phyloP scores from a whole-genome alignment of 805 yeast species.

The Hanseniaspora nectarophila region DNA sequence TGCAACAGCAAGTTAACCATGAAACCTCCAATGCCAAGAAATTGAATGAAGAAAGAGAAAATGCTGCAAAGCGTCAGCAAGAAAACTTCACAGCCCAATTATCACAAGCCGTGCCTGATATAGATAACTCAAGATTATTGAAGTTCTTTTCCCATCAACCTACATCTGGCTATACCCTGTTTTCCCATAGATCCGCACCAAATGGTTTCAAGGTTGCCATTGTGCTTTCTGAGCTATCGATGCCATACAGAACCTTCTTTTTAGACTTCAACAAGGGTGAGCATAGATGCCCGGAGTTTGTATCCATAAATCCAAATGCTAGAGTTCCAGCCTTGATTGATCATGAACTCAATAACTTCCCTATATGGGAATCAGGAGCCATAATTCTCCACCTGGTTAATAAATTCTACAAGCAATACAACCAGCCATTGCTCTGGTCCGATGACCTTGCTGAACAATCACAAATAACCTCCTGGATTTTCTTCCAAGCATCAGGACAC shows the following conservation, averaged over 20 bases:
- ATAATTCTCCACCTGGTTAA: constrained; percentile 73
- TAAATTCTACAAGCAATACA: constrained; percentile 49
- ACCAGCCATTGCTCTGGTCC: constrained; percentile 66
- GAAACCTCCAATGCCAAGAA: constrained; percentile 11
- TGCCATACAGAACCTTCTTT: constrained; percentile 67
- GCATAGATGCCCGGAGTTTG: constrained; percentile 87
- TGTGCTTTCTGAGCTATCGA: constrained; percentile 68
- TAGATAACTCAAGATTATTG: constrained; percentile 47
- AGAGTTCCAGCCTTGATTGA: constrained; percentile 90
- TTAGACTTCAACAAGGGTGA: constrained; percentile 81
- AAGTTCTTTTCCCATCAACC: constrained; percentile 69
- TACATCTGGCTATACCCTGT: constrained; percentile 68
- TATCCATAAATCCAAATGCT: constrained; percentile 89
- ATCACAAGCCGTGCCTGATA: constrained; percentile 19
- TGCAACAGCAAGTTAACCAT: constrained; percentile 23
- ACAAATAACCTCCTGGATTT: constrained; percentile 77
- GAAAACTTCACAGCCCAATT: constrained; percentile 16
- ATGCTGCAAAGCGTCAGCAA: constrained; percentile 11
- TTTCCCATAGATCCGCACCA: constrained; percentile 80
- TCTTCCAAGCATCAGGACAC: constrained; percentile 91
- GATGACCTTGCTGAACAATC: constrained; percentile 67
- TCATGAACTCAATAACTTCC: constrained; percentile 64
- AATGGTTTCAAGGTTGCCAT: constrained; percentile 94
- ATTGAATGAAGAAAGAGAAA: background rate
- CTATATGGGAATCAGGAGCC: constrained; percentile 94